These are phyloP conservation scores for Phaseolus coccineus DNA, from an alignment of 331 rosid genomes.

Conservation along the genomic window DNA sequence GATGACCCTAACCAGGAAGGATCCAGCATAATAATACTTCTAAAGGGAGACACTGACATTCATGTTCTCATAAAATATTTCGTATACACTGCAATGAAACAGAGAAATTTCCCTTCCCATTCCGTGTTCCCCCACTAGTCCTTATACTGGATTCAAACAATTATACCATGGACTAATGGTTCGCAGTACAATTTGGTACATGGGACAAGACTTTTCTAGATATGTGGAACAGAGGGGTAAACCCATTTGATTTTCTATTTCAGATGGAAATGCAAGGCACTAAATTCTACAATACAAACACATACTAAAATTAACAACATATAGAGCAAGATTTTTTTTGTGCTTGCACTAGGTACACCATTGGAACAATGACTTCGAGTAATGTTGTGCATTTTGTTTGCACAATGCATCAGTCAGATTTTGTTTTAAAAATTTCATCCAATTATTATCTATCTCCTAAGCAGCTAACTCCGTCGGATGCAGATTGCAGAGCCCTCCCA, in stretches of 20 bases:
- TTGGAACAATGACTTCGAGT: neutral
- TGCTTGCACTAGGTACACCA: neutral
- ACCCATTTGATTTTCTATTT: neutral
- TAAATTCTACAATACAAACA: neutral
- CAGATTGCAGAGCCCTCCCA: constrained; percentile 3
- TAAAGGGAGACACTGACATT: constrained; percentile 1
- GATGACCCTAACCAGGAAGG: constrained; percentile 21
- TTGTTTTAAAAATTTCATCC: neutral
- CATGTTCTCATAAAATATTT: constrained; percentile 6
- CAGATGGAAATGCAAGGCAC: neutral
- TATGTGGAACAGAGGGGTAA: neutral
- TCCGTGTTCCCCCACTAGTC: neutral
- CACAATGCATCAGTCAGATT: neutral
- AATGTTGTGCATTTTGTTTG: neutral
- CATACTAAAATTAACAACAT: neutral
- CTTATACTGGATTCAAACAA: constrained; percentile 23
- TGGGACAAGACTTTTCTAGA: neutral
- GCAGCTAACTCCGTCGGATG: neutral
- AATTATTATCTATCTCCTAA: neutral
- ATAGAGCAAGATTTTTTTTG: neutral
- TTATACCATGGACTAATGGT: neutral
- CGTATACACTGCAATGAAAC: neutral
- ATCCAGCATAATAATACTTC: constrained; percentile 1
- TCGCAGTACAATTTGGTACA: neutral
- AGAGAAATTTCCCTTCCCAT: constrained; percentile 15